Percentiles rank a stretch among this genome's conserved stretches.
These are phyloP conservation scores for Acanthamoeba rhysodes DNA, from an alignment of 208 protist genomes.

Conservation along the genomic window DNA sequence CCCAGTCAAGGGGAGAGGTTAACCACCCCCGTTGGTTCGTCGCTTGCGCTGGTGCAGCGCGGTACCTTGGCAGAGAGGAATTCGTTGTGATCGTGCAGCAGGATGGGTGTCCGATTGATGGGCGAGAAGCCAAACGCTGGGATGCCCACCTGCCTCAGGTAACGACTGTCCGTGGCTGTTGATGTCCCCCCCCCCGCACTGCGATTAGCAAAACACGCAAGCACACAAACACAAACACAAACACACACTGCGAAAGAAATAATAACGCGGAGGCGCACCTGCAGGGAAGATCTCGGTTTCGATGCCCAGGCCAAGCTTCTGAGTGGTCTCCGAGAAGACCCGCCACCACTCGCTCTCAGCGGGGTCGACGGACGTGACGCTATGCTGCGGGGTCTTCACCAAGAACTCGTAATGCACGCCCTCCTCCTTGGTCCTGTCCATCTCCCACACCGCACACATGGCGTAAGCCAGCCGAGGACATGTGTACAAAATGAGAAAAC, in stretches of 20 bases:
- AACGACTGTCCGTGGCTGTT: slow-evolving; percentile 87
- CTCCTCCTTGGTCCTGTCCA: slow-evolving; percentile 76
- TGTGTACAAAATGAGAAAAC: not conserved
- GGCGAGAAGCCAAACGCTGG: slow-evolving; percentile 91
- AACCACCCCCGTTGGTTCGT: too few relatives aligned
- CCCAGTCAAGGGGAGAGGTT: not conserved
- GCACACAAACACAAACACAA: not conserved
- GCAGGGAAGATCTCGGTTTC: slow-evolving; percentile 90
- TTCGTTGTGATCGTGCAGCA: slow-evolving; percentile 94
- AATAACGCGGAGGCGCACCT: not conserved
- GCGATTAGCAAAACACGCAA: not conserved
- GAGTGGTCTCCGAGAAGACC: slow-evolving; percentile 42
- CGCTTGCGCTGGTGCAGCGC: not conserved
- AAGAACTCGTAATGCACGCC: slow-evolving; percentile 80
- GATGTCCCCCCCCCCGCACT: not conserved
- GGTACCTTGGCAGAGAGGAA: slow-evolving; percentile 83
- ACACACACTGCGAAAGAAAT: not conserved
- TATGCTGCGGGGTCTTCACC: slow-evolving; percentile 75
- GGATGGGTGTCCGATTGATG: slow-evolving; percentile 90
- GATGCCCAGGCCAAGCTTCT: slow-evolving; percentile 71
- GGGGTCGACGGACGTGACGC: slow-evolving; percentile 75
- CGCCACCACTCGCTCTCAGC: slow-evolving; percentile 82
- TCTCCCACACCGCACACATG: not conserved
- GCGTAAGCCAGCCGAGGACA: not conserved
- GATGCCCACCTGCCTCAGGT: slow-evolving; percentile 86